Base-by-base conservation (phyloP, 495 filamentous ascomycete species). In the Glonium stellatum region DNA sequence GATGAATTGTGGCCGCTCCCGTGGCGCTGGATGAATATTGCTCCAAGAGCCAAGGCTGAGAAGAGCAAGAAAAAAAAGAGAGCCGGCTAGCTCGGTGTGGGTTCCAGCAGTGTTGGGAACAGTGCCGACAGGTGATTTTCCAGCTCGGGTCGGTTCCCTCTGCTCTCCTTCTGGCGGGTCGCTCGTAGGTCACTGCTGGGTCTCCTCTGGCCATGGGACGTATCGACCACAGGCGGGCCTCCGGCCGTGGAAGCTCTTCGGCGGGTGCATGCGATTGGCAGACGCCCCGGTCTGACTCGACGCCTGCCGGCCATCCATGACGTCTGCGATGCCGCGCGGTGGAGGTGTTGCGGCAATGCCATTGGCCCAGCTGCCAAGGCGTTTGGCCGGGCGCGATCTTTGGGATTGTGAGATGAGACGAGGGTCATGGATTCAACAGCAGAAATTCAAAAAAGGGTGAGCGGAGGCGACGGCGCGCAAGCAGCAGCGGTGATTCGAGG, bases 401-500 rank as follows among this genome's bases (percentile, higher is more conserved):
- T 44, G 39, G 27, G 39, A 44, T 11, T 44, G 39, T 44, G 39
- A 44, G 39, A 44, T 44, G 39, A 44, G 39, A 18, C 39, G 39
- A 44, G 39, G 39, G 36, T 39, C 36, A 39, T 39, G 36, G 39
- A 44, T 44, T 13, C 18, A 31, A 34, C 21, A 21, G 35, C 12
- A 15, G 35, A 37, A 55, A 23, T 35, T 23, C 31, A 25, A 25
- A 22, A 58, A 27, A 22, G 50, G 37, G 48, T 54, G 48, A 60
- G n/a, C 42, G 57, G 25, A 54, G 22, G 52, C 51, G 51, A 61
- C 25, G 50, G 59, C 53, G 44, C 34, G 12, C 23, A 5, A n/a
- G 13, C 18, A 12, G 13, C 18, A 18, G 46, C 5, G 51, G 59
- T 62, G 53, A 62, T 62, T 62, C 59, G 59, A 56, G 59, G 59